These are phyloP conservation scores for Gracilariopsis chorda DNA, from an alignment of 23 red algal species.

Conservation along the genomic window DNA sequence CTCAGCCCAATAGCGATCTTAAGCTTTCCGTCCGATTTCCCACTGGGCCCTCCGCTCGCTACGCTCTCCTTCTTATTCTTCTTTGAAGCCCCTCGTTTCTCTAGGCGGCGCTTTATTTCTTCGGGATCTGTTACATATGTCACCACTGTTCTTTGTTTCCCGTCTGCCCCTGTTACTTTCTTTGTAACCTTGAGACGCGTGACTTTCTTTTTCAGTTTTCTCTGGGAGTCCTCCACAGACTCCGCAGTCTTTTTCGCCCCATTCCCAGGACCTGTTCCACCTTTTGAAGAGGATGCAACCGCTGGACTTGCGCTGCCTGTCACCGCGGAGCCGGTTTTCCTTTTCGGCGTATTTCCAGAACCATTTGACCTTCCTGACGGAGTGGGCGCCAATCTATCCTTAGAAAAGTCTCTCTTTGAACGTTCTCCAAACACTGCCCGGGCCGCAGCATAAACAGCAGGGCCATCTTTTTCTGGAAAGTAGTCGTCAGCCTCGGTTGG, in stretches of 20 bases:
- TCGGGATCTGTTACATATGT: conserved; percentile 54
- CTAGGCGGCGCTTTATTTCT: conserved; percentile 30
- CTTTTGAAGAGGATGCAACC: not conserved
- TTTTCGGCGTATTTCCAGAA: not conserved
- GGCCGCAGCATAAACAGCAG: not conserved
- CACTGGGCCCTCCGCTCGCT: not conserved
- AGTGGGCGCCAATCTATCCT: not conserved
- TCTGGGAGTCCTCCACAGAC: not conserved
- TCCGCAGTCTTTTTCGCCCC: not conserved
- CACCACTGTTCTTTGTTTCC: conserved; percentile 25
- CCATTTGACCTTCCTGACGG: not conserved
- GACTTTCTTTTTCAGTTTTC: conserved; percentile 61
- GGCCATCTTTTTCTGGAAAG: not conserved
- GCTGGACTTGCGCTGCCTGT: not conserved
- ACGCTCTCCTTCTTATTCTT: conserved; percentile 35
- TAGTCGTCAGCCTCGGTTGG: conserved; percentile 42
- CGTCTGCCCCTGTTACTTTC: conserved; percentile 41
- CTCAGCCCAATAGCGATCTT: conserved; percentile 37
- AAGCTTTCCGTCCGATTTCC: conserved; percentile 4
- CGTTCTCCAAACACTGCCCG: not conserved
- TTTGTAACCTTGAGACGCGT: conserved; percentile 53
- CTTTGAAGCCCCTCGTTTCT: conserved; percentile 10
- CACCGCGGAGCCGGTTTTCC: not conserved
- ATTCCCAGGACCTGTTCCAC: not conserved
- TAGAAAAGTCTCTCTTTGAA: not conserved